Conservation (phyloP, 2,329 filamentous ascomycete genomes). For the Pestalotiopsis sp. region DNA sequence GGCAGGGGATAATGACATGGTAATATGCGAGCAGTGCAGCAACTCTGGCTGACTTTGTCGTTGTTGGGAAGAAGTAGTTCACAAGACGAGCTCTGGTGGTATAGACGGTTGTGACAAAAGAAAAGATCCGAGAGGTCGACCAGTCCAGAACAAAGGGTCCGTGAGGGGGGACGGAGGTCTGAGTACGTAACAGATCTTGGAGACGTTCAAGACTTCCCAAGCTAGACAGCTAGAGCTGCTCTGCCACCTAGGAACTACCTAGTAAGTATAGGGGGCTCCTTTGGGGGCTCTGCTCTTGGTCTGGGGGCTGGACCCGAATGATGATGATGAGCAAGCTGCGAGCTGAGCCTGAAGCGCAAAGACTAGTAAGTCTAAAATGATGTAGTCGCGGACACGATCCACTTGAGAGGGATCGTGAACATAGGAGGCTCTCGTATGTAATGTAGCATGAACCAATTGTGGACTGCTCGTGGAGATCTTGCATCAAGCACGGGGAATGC, state of each 20-base stretch:
- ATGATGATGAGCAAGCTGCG: background rate
- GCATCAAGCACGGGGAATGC: background rate
- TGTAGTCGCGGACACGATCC: background rate
- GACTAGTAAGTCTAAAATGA: background rate
- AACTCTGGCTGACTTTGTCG: background rate
- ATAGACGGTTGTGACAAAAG: background rate
- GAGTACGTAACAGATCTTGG: background rate
- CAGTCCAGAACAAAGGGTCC: slow-evolving; percentile 2
- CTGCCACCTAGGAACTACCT: background rate
- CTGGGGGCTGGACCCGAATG: background rate
- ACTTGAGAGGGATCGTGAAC: background rate
- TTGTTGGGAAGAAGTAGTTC: background rate
- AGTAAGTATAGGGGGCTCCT: background rate
- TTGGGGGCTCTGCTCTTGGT: background rate
- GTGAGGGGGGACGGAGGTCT: slow-evolving; percentile 1
- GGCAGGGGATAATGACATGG: background rate
- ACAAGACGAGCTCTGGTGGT: background rate
- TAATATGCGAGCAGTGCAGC: background rate
- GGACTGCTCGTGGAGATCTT: background rate
- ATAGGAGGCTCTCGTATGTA: background rate
- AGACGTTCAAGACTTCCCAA: slow-evolving; percentile 3
- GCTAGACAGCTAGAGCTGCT: background rate
- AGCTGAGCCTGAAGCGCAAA: background rate
- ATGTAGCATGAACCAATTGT: background rate
- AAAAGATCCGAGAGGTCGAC: background rate